Base-by-base conservation (phyloP, 768 basidiomycete species). In the Mycena polygramma region DNA sequence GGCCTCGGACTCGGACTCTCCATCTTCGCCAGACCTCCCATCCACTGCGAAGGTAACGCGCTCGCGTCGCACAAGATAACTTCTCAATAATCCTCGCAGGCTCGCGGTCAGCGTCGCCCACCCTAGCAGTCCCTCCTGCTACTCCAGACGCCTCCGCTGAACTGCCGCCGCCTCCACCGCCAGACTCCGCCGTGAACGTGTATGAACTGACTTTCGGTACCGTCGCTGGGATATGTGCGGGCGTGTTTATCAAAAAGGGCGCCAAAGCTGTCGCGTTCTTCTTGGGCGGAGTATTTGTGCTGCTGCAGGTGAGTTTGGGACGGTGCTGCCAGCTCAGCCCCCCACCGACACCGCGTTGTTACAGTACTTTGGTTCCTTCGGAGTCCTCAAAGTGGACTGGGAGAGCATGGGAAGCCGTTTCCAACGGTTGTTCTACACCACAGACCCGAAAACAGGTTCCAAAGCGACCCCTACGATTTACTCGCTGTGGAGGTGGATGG, bases 221-320 rank as follows among this genome's bases (percentile, higher is more conserved):
- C 7, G 91, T 94, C 0, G 89, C 91, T 65, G 97, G 97, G 0
- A 78, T 99, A 49, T 98, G 95, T 75, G 90, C 95, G 0, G 97
- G 97, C 0, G 87, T 99, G 0, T 99, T 99, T 77, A 85, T 97
- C 74, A 98, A 98, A 82, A 98, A 97, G 80, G 97, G 97, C n/a
- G 89, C 92, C 10, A 94, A 92, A 78, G 84, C 89, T 2, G 80
- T 92, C 14, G 97, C 96, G 0, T 96, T 95, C 81, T 77, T 93
- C 51, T 81, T 98, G n/a, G 97, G 97, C 4, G 96, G 95, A 4
- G 83, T 94, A 2, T 99, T 98, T 73, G 92, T 98, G 24, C 81
- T 98, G 53, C 87, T 99, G 11, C 96, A 97, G 88, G 96, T 95
- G 30, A 30, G 30, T 30, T 30, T 30, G 6, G 30, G 30, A 30